Evolutionary conservation across 371 early-diverging fungal species (phyloP).

Genomic region (Chytridium lagenaria): DNA sequence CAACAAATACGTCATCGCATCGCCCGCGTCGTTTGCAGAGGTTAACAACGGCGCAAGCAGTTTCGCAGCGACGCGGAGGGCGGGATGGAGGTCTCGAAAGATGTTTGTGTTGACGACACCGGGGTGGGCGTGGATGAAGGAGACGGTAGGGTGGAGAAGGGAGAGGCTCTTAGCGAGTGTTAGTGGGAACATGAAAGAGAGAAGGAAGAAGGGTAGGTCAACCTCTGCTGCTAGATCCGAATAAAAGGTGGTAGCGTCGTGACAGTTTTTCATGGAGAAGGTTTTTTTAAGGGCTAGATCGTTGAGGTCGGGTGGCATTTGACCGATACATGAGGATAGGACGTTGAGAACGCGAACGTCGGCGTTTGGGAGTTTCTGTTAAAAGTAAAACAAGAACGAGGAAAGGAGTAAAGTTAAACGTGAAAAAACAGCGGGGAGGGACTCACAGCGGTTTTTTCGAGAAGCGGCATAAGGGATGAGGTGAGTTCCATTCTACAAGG

Average conservation of each 20-base stretch:
- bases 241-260: conserved; percentile 37
- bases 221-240: conserved; percentile 38
- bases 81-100: conserved; percentile 21
- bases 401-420: not conserved
- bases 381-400: not conserved
- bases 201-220: not conserved
- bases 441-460: conserved; percentile 19
- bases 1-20: conserved; percentile 23
- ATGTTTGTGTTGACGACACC: conserved; percentile 32
- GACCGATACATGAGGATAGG: not conserved
- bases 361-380: not conserved
- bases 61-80: conserved; percentile 25
- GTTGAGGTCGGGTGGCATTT: conserved; percentile 1
- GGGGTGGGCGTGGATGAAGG: conserved; percentile 40
- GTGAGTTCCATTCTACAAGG: conserved; percentile 18
- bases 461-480: conserved; percentile 31
- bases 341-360: too few species aligned
- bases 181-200: not conserved
- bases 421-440: not conserved
- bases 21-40: conserved; percentile 29
- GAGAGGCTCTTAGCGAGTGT: conserved; percentile 10
- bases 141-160: conserved; percentile 23
- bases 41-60: conserved; percentile 21
- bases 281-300: conserved; percentile 41
- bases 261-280: too few species aligned